Evolutionary conservation across 805 yeast species (phyloP).

Genomic region (Sungouiozyma intestinalis): DNA sequence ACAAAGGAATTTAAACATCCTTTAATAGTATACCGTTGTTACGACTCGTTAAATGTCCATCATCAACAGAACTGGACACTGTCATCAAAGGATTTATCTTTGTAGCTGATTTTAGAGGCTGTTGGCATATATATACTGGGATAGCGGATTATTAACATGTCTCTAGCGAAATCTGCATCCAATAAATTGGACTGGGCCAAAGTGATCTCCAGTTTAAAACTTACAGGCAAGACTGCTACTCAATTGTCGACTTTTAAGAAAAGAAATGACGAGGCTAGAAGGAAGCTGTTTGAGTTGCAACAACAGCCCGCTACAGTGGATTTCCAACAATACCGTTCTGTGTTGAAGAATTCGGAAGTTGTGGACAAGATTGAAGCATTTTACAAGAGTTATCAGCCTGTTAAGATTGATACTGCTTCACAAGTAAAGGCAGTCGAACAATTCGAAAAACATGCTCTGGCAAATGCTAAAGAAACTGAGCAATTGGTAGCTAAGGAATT

Average conservation of each 20-base stretch:
- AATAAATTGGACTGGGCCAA: conserved; percentile 92
- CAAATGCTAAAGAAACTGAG: conserved; percentile 91
- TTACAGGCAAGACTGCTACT: conserved; percentile 85
- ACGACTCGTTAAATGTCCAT: too few species aligned
- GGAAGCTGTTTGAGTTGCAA: conserved; percentile 59
- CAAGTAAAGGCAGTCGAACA: conserved; percentile 87
- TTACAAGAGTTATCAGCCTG: conserved; percentile 68
- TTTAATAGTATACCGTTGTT: too few species aligned
- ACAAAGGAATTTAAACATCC: too few species aligned
- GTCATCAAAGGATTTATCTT: too few species aligned
- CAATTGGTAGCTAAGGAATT: conserved; percentile 78
- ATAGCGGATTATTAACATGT: conserved; percentile 9
- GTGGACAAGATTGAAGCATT: conserved; percentile 74
- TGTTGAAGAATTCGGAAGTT: conserved; percentile 71
- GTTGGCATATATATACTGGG: too few species aligned
- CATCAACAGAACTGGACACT: too few species aligned
- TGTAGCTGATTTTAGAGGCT: too few species aligned
- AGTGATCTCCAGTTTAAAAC: conserved; percentile 77
- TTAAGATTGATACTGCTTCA: conserved; percentile 74
- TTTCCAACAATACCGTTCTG: conserved; percentile 67
- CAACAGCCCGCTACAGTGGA: conserved; percentile 71
- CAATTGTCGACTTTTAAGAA: conserved; percentile 88
- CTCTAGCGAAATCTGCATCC: conserved; percentile 45
- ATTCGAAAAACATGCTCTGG: conserved; percentile 90
- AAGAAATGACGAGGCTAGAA: conserved; percentile 97